Evolutionary conservation across 371 early-diverging fungal species (phyloP).

Genomic region (Encephalitozoon intestinalis): DNA sequence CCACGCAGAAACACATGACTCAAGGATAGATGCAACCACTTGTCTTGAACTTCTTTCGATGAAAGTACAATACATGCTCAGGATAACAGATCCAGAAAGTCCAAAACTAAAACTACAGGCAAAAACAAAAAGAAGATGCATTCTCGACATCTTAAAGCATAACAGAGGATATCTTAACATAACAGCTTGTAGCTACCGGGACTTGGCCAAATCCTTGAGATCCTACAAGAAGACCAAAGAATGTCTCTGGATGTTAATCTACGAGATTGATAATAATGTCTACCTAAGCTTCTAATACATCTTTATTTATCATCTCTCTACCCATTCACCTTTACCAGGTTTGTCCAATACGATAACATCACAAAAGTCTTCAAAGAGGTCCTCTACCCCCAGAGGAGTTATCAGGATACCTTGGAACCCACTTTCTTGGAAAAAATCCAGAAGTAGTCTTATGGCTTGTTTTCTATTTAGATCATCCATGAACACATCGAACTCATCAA

Average conservation of each 20-base stretch:
- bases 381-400: constrained; percentile 54
- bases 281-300: background rate
- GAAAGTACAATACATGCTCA: constrained; percentile 31
- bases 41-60: constrained; percentile 41
- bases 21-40: constrained; percentile 49
- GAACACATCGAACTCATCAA: constrained; percentile 99
- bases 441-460: constrained; percentile 48
- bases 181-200: background rate
- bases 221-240: background rate
- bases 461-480: constrained; percentile 68
- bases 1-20: constrained; percentile 50
- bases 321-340: background rate
- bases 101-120: background rate
- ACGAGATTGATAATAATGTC: background rate
- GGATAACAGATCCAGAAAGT: background rate
- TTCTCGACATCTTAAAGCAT: background rate
- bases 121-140: background rate
- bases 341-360: constrained; percentile 51
- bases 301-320: background rate
- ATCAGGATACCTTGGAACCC: constrained; percentile 58
- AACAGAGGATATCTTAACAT: background rate
- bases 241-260: background rate
- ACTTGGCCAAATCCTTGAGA: background rate
- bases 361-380: constrained; percentile 43
- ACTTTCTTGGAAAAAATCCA: constrained; percentile 44